Evolutionary conservation across 2,329 filamentous ascomycete genomes (phyloP), one percentile per base, ranked within the genome.

Genomic region (Exophiala alcalophila): DNA sequence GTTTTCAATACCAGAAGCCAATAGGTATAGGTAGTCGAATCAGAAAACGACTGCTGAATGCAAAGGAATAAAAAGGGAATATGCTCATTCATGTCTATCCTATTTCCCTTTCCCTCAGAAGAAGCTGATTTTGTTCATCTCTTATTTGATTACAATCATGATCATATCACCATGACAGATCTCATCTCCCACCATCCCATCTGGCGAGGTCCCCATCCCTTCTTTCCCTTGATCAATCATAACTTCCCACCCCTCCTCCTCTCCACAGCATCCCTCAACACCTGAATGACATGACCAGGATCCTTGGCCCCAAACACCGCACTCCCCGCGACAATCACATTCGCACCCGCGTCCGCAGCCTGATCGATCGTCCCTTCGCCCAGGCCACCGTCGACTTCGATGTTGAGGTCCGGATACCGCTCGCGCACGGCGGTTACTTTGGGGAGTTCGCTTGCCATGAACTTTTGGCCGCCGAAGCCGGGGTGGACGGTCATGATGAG

Each of bases 401-500:
- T 98, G 69, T 96, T 92, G 50, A 98, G 71, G 4, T 95, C 78
- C 2, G 92, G 91, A 64, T 97, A 98, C 59, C 79, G 81, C 61
- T 83, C 71, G 47, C 92, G 81, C 56, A 98, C 74, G 26, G 83
- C 88, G 54, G 84, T 70, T 16, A 98, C 92, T 71, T 98, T 98
- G 61, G 91, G 89, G 55, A 98, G 79, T 70, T 95, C 88, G 5
- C 86, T 87, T 9, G 88, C 82, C 89, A 97, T 97, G 74, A 98
- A 98, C 62, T 95, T 96, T 64, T 98, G 92, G 5, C 92, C 92
- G 51, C 92, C 92, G 62, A 98, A 98, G 31, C 92, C 92, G 30
- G 92, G 92, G 68, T 98, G 80, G 29, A 98, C 92, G 1, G 92
- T 98, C 92, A 98, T 98, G 48, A 98, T 79, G 12, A 98, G 81